Evolutionary conservation across 768 basidiomycete species (phyloP).

Genomic region (Tylopilus vinaceipallidus): DNA sequence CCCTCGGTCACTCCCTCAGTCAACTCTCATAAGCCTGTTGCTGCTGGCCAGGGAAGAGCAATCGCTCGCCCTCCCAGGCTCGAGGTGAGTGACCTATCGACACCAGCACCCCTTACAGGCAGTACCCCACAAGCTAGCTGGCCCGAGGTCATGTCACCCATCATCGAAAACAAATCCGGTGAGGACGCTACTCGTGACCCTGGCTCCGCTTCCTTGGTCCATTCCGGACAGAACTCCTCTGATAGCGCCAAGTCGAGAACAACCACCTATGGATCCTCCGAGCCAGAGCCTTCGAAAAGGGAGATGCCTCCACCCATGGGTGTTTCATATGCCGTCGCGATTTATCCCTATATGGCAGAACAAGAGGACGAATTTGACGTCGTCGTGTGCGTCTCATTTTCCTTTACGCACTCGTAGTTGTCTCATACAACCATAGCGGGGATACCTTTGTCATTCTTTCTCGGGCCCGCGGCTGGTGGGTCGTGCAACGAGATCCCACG

Average conservation of each 20-base stretch:
- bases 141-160: slow-evolving; percentile 71
- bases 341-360: slow-evolving; percentile 98
- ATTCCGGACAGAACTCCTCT: slow-evolving; percentile 30
- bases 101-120: slow-evolving; percentile 53
- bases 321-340: slow-evolving; percentile 93
- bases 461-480: slow-evolving; percentile 98
- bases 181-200: slow-evolving; percentile 41
- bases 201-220: slow-evolving; percentile 32
- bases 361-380: slow-evolving; percentile 99
- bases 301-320: slow-evolving; percentile 49
- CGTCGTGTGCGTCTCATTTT: slow-evolving; percentile 66
- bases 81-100: slow-evolving; percentile 63
- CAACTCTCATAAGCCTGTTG: slow-evolving; percentile 23
- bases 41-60: slow-evolving; percentile 31
- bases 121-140: slow-evolving; percentile 70
- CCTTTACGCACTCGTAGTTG: neutral
- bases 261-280: slow-evolving; percentile 21
- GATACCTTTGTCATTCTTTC: slow-evolving; percentile 93
- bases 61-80: slow-evolving; percentile 63
- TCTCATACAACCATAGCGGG: slow-evolving; percentile 49
- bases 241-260: slow-evolving; percentile 20
- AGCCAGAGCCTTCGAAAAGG: slow-evolving; percentile 36
- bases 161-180: slow-evolving; percentile 46
- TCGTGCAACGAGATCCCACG: slow-evolving; percentile 90
- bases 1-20: slow-evolving; percentile 19